Conservation (phyloP, 2,329 filamentous ascomycete genomes). For the Neofusicoccum laricinum region DNA sequence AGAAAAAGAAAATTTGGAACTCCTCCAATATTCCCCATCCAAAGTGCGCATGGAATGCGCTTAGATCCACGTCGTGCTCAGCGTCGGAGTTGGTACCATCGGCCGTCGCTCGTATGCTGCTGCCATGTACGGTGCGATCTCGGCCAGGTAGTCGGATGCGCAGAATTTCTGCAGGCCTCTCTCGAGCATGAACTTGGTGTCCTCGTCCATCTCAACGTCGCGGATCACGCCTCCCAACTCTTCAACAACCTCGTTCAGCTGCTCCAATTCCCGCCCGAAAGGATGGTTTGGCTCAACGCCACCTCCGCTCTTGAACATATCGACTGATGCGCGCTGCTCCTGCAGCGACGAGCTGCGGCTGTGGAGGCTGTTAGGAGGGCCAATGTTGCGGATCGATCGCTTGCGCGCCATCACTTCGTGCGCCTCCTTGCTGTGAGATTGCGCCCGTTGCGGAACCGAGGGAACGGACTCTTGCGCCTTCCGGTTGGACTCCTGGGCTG, state of each 20-base stretch:
- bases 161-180: constrained; percentile 71
- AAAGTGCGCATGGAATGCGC: background rate
- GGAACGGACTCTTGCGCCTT: constrained; percentile 56
- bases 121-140: constrained; percentile 64
- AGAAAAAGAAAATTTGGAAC: background rate
- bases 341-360: constrained; percentile 56
- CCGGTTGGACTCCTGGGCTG: background rate
- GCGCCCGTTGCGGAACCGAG: constrained; percentile 71
- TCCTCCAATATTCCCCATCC: background rate
- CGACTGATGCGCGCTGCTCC: constrained; percentile 50
- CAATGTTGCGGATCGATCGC: constrained; percentile 54
- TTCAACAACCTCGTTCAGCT: constrained; percentile 90
- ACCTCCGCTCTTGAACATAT: constrained; percentile 40
- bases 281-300: constrained; percentile 58
- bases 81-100: constrained; percentile 6
- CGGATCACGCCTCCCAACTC: constrained; percentile 66
- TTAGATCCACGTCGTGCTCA: constrained; percentile 16
- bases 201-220: constrained; percentile 66
- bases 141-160: constrained; percentile 78
- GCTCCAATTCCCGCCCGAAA: constrained; percentile 84
- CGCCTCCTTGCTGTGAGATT: constrained; percentile 85
- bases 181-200: constrained; percentile 66
- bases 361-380: constrained; percentile 34
- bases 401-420: constrained; percentile 72
- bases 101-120: background rate